These are phyloP conservation scores for Stagonosporopsis vannaccii DNA, from an alignment of 2,329 filamentous ascomycete species.

Conservation along the genomic window DNA sequence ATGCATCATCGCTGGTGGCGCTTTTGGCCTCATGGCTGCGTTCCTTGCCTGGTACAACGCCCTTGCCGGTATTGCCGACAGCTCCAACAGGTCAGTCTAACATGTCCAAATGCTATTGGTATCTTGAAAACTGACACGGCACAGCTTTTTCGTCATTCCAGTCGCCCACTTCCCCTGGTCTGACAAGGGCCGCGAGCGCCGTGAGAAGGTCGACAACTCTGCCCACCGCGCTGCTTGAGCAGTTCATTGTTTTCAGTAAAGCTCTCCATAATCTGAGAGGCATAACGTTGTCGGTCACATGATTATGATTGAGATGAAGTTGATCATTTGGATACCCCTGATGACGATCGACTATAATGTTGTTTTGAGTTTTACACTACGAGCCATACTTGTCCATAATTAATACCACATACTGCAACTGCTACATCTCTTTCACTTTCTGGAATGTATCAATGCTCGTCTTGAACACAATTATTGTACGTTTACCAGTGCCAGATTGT, in stretches of 20 bases:
- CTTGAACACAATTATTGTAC: too few relatives aligned
- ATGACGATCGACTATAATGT: conserved; percentile 9
- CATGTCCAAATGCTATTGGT: background rate
- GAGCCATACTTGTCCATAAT: background rate
- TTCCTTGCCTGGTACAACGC: conserved; percentile 64
- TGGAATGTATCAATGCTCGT: too few relatives aligned
- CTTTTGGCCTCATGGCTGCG: conserved; percentile 61
- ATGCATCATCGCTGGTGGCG: conserved; percentile 61
- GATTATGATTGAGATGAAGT: conserved; percentile 9
- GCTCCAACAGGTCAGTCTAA: conserved; percentile 56
- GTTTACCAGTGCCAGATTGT: too few relatives aligned
- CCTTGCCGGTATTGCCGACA: conserved; percentile 63
- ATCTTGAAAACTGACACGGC: conserved; percentile 17
- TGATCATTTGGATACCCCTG: conserved; percentile 14
- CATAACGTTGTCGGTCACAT: background rate
- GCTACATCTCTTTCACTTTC: too few relatives aligned
- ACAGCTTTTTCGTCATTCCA: conserved; percentile 89
- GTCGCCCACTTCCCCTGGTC: conserved; percentile 97
- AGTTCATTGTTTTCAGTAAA: too few relatives aligned
- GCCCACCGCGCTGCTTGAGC: conserved; percentile 20
- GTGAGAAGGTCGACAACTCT: conserved; percentile 52
- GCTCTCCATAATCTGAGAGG: too few relatives aligned
- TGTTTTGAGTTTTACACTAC: background rate
- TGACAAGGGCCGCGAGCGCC: conserved; percentile 50
- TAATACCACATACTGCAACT: conserved; percentile 11